Evolutionary conservation across 441 rosid genomes (phyloP).

Genomic region (Jatropha multifida): DNA sequence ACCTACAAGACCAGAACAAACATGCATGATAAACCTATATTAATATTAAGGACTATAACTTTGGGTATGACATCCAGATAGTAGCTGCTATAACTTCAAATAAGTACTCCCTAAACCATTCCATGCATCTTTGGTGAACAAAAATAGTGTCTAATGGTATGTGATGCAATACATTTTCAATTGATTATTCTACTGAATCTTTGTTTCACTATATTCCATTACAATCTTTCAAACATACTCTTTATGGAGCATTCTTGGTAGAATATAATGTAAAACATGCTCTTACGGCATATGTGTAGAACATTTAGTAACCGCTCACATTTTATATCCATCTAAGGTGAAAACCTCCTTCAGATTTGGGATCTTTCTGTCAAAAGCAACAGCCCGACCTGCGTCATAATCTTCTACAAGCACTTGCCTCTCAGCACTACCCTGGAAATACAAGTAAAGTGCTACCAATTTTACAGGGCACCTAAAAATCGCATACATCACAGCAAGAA

Average conservation of each 20-base stretch:
- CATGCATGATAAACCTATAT: background rate
- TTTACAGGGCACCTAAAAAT: conserved; percentile 6
- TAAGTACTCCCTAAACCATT: background rate
- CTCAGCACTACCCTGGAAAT: conserved; percentile 71
- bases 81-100: background rate
- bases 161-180: background rate
- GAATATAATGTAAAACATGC: background rate
- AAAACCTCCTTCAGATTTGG: conserved; percentile 80
- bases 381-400: conserved; percentile 74
- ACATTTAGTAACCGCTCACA: conserved; percentile 47
- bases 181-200: background rate
- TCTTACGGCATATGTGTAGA: background rate
- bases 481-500: conserved; percentile 10
- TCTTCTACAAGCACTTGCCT: conserved; percentile 94
- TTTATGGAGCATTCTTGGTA: background rate
- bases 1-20: conserved; percentile 7
- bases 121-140: background rate
- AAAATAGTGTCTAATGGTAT: background rate
- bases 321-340: conserved; percentile 85
- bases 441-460: conserved; percentile 15
- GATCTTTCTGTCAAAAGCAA: conserved; percentile 85
- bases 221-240: too few relatives aligned
- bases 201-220: background rate
- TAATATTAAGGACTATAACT: background rate
- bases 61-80: background rate